phyloP scores from a whole-genome alignment of 345 rosid species.

The Corymbia maculata region DNA sequence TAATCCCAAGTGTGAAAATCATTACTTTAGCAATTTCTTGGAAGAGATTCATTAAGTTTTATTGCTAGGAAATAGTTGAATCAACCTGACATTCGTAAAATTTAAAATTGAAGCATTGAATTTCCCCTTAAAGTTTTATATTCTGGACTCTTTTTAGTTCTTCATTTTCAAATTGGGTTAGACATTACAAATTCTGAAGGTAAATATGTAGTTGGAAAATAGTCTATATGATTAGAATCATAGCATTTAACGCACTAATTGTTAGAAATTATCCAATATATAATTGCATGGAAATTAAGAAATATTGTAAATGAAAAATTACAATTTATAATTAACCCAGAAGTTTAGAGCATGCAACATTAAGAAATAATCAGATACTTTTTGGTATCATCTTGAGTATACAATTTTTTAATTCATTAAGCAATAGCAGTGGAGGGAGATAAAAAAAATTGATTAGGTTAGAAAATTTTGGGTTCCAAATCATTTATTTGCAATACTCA shows the following conservation, averaged over 20 bases:
- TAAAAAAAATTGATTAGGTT: neutral
- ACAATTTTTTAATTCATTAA: neutral
- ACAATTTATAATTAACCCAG: neutral
- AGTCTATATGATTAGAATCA: neutral
- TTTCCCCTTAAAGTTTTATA: neutral
- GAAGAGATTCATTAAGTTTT: neutral
- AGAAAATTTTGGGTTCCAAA: neutral
- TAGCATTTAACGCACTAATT: neutral
- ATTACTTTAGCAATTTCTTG: neutral
- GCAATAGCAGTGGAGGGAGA: neutral
- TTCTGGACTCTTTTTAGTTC: neutral
- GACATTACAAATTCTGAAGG: neutral
- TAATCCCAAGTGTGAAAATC: neutral
- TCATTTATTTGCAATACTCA: neutral
- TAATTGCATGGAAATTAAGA: neutral
- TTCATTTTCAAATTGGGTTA: neutral
- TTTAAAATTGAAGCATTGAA: neutral
- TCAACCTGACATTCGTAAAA: neutral
- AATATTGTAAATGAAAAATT: neutral
- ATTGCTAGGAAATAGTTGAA: neutral
- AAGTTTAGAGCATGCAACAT: neutral
- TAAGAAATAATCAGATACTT: neutral
- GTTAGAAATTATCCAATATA: neutral
- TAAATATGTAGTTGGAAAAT: neutral
- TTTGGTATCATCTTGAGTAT: neutral